Base-by-base conservation (phyloP, 2,329 filamentous ascomycete species). In the Stachybotrys echinatus region DNA sequence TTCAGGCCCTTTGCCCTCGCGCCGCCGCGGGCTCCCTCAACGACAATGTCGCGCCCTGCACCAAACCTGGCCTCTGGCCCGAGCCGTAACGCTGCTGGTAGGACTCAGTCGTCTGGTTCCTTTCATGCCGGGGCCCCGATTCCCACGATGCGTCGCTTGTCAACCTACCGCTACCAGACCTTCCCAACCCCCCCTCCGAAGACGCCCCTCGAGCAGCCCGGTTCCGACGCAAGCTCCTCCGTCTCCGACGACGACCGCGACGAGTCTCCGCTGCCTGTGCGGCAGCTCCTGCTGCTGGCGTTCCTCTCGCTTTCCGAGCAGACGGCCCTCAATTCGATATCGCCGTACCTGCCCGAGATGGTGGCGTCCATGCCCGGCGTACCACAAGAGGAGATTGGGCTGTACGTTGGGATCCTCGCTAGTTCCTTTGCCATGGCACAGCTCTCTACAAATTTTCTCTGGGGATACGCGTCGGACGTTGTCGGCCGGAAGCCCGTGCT, bases 321-420 rank as follows among this genome's bases (percentile, higher is more conserved):
- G 74, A 97, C 92, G 0, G 94, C 94, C 1, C 80, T 99, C 63
- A 99, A 99, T 68, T 96, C 91, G 20, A 96, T 99, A 61, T 88
- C 87, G 12, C 94, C 94, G 1, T 99, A 99, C 67, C 81, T 99
- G 2, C 94, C 94, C 1, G 83, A 91, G 59, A 97, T 99, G 92
- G 85, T 92, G 2, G 81, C 83, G 20, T 84, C 83, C 1, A 97
- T 97, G 65, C 88, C 89, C 1, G 89, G 89, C 54, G 85, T 96
- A 19, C 79, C 87, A 19, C 70, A 78, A 2, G 76, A 75, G 6
- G 75, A 91, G 59, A 86, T 87, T 27, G 94, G 92, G 1, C 65
- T 97, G 40, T 97, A 95, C 64, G 91, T 97, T 1, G 94, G 94
- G 14, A 76, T 91, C 44, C 85, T 97, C 45, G 94, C 92, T 1